These are phyloP conservation scores for Tetradesmus obliquus DNA, from an alignment of 139 green algal species.

Conservation along the genomic window DNA sequence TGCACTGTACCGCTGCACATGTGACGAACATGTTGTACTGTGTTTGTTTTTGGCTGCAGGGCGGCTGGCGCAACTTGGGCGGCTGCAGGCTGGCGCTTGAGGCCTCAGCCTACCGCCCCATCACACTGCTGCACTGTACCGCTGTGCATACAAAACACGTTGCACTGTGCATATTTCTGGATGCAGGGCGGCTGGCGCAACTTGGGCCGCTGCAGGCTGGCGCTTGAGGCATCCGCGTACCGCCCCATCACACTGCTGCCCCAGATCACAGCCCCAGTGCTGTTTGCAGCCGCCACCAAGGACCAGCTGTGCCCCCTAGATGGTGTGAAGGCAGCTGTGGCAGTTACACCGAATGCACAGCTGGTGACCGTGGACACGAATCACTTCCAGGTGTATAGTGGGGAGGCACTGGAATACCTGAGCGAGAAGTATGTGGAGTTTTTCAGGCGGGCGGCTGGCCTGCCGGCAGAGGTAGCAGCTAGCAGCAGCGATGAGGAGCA, in stretches of 20 bases:
- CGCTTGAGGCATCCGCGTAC: conserved; percentile 55
- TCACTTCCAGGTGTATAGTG: conserved; percentile 59
- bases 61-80: conserved; percentile 57
- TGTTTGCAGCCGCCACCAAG: conserved; percentile 47
- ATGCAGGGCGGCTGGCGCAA: conserved; percentile 63
- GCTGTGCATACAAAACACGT: too few species aligned
- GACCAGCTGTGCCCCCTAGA: conserved; percentile 56
- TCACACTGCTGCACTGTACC: not conserved
- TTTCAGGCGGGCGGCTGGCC: not conserved
- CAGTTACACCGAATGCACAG: conserved; percentile 10
- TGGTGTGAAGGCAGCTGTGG: conserved; percentile 21
- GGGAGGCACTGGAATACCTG: conserved; percentile 10
- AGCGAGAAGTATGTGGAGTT: conserved; percentile 2
- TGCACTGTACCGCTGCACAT: not conserved
- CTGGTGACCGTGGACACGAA: conserved; percentile 32
- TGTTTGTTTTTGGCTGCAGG: conserved; percentile 26
- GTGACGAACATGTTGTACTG: too few species aligned
- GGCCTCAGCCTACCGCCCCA: conserved; percentile 52
- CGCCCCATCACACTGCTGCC: conserved; percentile 42
- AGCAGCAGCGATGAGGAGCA: not conserved
- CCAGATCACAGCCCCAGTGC: conserved; percentile 47
- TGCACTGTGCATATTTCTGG: too few species aligned
- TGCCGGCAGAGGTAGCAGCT: not conserved
- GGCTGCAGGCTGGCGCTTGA: conserved; percentile 49
- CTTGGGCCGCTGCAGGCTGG: conserved; percentile 35